Evolutionary conservation across 306 rosid genomes (phyloP).

Genomic region (Cucumis hystrix): DNA sequence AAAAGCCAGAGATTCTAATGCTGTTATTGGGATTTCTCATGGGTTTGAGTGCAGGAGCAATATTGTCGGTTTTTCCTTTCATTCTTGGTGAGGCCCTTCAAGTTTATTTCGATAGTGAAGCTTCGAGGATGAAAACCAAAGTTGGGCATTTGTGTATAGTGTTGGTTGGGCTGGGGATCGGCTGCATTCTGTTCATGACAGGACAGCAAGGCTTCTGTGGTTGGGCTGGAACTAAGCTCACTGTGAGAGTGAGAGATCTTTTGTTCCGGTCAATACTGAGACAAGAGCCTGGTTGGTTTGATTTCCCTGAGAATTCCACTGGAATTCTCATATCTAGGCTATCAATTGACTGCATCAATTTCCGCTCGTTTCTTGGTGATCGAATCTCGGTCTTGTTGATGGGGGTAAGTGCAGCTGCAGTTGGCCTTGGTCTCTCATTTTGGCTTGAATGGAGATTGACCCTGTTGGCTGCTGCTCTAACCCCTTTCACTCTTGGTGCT

Average conservation of each 20-base stretch:
- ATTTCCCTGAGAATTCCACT: conserved; percentile 65
- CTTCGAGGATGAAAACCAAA: conserved; percentile 24
- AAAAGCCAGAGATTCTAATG: conserved; percentile 46
- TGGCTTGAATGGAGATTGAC: conserved; percentile 37
- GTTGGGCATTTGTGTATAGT: conserved; percentile 46
- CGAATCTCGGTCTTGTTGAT: conserved; percentile 69
- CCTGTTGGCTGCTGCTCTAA: conserved; percentile 62
- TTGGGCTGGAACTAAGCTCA: conserved; percentile 84
- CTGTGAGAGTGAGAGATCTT: conserved; percentile 63
- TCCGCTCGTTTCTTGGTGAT: conserved; percentile 67
- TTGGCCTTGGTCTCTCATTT: conserved; percentile 55
- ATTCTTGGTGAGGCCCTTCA: conserved; percentile 51
- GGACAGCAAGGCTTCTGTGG: conserved; percentile 94
- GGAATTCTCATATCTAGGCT: conserved; percentile 68
- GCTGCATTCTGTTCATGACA: conserved; percentile 66
- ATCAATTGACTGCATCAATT: conserved; percentile 45
- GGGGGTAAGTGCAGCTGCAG: conserved; percentile 76
- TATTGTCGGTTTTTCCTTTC: conserved; percentile 62
- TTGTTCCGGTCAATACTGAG: conserved; percentile 59
- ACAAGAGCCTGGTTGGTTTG: conserved; percentile 98
- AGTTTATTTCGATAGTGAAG: conserved; percentile 30
- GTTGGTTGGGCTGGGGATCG: conserved; percentile 67
- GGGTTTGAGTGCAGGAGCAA: conserved; percentile 69
- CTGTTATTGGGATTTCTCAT: conserved; percentile 48
- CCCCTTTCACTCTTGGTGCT: conserved; percentile 90